Conservation (phyloP, 306 rosid species). For the cucumber (Cucumis sativus) region DNA sequence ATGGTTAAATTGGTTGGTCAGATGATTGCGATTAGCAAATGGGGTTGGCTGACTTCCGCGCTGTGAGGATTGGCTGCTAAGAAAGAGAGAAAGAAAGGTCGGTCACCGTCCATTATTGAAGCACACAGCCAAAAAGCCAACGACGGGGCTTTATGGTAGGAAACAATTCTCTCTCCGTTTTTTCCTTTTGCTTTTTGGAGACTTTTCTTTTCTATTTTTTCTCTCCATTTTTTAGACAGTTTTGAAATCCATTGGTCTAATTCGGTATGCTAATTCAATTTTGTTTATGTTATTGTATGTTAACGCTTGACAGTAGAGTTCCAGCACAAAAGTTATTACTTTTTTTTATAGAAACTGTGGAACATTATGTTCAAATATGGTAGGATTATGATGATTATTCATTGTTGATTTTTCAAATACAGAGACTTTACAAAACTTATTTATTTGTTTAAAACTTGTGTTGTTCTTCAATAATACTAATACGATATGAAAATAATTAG, state of each 20-base stretch:
- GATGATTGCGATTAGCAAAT: conserved; percentile 30
- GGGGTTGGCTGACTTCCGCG: conserved; percentile 38
- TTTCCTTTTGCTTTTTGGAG: neutral
- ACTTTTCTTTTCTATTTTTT: neutral
- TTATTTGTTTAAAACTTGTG: too few relatives aligned
- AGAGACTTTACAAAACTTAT: neutral
- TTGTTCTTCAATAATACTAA: neutral
- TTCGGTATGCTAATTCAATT: conserved; percentile 1
- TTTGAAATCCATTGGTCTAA: neutral
- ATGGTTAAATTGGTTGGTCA: conserved; percentile 5
- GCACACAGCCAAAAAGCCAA: conserved; percentile 24
- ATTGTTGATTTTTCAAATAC: neutral
- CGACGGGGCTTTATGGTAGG: conserved; percentile 28
- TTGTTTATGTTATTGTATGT: neutral
- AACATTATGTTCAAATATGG: neutral
- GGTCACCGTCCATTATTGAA: conserved; percentile 45
- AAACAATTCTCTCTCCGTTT: neutral
- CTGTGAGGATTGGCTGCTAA: conserved; percentile 27
- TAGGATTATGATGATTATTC: neutral
- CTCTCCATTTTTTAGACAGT: neutral
- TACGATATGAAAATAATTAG: too few relatives aligned
- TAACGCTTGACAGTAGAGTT: conserved; percentile 1
- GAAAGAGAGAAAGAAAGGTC: conserved; percentile 24
- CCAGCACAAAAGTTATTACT: neutral
- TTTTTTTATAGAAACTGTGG: neutral